Percentiles rank a stretch among this genome's conserved stretches.
phyloP scores from a whole-genome alignment of 2,329 filamentous ascomycete genomes.

The Cryoendolithus antarcticus region DNA sequence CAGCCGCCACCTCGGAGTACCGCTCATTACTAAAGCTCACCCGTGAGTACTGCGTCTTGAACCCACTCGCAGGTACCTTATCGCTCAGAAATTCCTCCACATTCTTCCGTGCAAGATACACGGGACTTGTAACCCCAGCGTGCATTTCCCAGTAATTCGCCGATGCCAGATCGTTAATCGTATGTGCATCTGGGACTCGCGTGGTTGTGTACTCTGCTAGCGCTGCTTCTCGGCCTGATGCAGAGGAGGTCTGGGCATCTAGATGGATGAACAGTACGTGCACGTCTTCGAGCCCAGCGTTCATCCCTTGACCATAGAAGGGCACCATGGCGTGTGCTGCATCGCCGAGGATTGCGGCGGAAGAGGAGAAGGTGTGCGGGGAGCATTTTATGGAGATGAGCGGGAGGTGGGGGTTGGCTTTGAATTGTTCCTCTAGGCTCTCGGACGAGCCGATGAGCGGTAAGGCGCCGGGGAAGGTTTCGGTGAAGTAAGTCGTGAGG shows the following conservation, averaged over 20 bases:
- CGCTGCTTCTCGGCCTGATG: conserved; percentile 30
- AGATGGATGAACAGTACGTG: conserved; percentile 72
- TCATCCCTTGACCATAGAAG: conserved; percentile 98
- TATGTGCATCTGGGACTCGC: conserved; percentile 66
- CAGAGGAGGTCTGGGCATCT: conserved; percentile 48
- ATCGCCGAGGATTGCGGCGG: conserved; percentile 78
- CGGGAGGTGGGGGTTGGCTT: conserved; percentile 74
- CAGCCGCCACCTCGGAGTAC: conserved; percentile 68
- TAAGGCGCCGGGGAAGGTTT: conserved; percentile 77
- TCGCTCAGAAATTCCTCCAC: conserved; percentile 74
- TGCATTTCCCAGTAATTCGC: conserved; percentile 94
- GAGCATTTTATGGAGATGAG: conserved; percentile 87
- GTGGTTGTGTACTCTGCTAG: conserved; percentile 63
- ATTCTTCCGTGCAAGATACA: conserved; percentile 71
- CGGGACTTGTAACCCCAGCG: conserved; percentile 61
- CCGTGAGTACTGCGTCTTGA: conserved; percentile 83
- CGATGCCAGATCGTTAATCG: conserved; percentile 85
- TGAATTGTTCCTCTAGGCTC: conserved; percentile 63
- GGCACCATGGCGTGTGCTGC: conserved; percentile 96
- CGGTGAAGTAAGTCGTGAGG: conserved; percentile 63
- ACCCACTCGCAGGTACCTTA: conserved; percentile 65
- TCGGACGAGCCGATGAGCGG: conserved; percentile 48
- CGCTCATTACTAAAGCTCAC: conserved; percentile 89
- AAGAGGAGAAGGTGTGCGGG: conserved; percentile 69
- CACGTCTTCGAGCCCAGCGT: conserved; percentile 89